A percentile compares a stretch with the other conserved stretches of the same genome.
These are phyloP conservation scores for Coniochaeta prunicola DNA, from an alignment of 2,329 filamentous ascomycete species.

Conservation along the genomic window DNA sequence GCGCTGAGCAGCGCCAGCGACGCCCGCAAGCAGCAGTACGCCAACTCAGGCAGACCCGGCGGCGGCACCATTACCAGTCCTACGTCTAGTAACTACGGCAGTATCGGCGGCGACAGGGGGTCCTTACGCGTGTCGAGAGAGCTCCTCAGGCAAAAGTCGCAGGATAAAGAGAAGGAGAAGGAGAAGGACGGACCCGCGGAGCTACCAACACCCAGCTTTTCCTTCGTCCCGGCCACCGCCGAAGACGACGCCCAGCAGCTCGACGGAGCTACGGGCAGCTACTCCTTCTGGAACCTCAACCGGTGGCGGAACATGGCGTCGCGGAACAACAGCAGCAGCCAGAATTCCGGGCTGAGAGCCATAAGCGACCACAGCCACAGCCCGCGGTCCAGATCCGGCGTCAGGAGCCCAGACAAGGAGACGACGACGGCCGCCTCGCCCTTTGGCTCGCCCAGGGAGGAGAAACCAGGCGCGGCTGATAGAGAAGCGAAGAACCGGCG, in stretches of 20 bases:
- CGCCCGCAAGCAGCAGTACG: conserved; percentile 36
- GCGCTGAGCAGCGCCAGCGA: conserved; percentile 33
- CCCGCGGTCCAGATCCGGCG: not conserved
- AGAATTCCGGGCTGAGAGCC: not conserved
- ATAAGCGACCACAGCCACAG: not conserved
- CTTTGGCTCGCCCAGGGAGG: not conserved
- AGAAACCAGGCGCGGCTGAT: not conserved
- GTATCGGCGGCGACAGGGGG: not conserved
- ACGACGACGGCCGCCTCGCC: not conserved
- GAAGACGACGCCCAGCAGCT: conserved; percentile 27
- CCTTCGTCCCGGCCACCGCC: conserved; percentile 34
- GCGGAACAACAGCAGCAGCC: conserved; percentile 11
- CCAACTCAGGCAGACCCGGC: conserved; percentile 18
- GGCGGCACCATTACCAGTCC: conserved; percentile 26
- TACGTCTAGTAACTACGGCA: conserved; percentile 23
- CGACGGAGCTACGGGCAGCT: conserved; percentile 31
- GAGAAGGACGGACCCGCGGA: conserved; percentile 18
- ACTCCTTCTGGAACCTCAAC: conserved; percentile 51
- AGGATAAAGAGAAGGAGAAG: conserved; percentile 7
- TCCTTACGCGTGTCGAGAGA: not conserved
- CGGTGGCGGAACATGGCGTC: conserved; percentile 41
- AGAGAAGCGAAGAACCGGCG: not conserved
- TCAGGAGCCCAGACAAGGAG: not conserved
- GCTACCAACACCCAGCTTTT: conserved; percentile 51
- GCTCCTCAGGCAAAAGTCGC: not conserved